Evolutionary conservation across 257 asterid species (phyloP).

Genomic region (Plectranthus barbatus): DNA sequence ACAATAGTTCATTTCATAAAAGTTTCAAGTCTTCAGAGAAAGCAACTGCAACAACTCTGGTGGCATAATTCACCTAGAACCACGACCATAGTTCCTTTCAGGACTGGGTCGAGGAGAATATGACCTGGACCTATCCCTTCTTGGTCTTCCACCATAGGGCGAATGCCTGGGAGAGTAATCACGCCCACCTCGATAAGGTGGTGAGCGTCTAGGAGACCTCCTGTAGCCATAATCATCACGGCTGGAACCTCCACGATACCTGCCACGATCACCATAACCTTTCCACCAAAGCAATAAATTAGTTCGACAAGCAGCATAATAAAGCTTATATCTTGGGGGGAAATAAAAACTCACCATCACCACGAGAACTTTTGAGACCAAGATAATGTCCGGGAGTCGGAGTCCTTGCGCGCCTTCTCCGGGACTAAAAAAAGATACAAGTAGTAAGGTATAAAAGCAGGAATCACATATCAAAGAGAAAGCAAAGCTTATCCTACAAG

Average conservation of each 20-base stretch:
- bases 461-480: not conserved
- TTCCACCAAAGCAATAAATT: conserved; percentile 15
- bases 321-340: not conserved
- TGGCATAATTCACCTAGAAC: conserved; percentile 41
- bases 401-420: conserved; percentile 65
- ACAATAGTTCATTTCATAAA: not conserved
- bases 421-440: conserved; percentile 32
- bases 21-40: too few relatives aligned
- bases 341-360: conserved; percentile 50
- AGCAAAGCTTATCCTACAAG: not conserved
- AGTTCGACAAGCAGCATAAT: not conserved
- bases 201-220: conserved; percentile 70
- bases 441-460: conserved; percentile 7
- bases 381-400: conserved; percentile 99
- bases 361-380: conserved; percentile 83
- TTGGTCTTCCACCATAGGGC: conserved; percentile 70
- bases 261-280: conserved; percentile 49
- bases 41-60: conserved; percentile 3
- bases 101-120: conserved; percentile 62
- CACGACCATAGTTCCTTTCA: conserved; percentile 51
- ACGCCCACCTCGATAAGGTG: conserved; percentile 51
- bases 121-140: conserved; percentile 74
- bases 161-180: conserved; percentile 71
- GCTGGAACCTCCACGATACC: conserved; percentile 59
- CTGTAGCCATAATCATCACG: conserved; percentile 74